Percentiles rank a stretch among this genome's conserved stretches.
These are phyloP conservation scores for Neofusicoccum umdonicola DNA, from an alignment of 2,329 filamentous ascomycete genomes.

Conservation along the genomic window DNA sequence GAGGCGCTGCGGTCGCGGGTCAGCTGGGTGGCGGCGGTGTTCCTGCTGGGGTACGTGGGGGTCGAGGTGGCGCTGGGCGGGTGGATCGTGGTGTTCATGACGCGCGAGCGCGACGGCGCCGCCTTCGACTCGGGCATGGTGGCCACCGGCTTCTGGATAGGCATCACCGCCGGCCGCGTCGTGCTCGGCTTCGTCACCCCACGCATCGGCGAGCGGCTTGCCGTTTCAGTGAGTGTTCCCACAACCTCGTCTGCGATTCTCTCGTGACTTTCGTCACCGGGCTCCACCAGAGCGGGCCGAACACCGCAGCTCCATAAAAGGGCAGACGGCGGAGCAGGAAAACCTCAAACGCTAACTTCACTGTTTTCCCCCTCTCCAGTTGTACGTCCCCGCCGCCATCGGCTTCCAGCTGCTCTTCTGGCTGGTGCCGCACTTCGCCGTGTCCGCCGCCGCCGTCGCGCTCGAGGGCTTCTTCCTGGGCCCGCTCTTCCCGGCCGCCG, in stretches of 20 bases:
- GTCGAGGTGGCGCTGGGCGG: conserved; percentile 73
- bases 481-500: conserved; percentile 22
- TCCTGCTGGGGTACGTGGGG: conserved; percentile 76
- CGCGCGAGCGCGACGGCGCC: conserved; percentile 60
- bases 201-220: conserved; percentile 20
- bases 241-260: neutral
- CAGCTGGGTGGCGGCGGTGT: conserved; percentile 70
- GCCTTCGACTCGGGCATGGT: conserved; percentile 21
- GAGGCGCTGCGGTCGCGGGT: conserved; percentile 53
- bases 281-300: too few species aligned
- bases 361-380: neutral
- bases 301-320: too few species aligned
- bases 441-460: conserved; percentile 20
- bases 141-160: conserved; percentile 22
- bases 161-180: conserved; percentile 20
- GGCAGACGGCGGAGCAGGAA: too few species aligned
- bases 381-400: conserved; percentile 18
- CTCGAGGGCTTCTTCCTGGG: conserved; percentile 22
- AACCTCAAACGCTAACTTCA: too few species aligned
- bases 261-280: too few species aligned
- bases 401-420: conserved; percentile 22
- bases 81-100: conserved; percentile 86
- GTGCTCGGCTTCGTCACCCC: conserved; percentile 22
- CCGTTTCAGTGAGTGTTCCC: conserved; percentile 19
- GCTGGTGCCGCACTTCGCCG: conserved; percentile 21